Conservation (phyloP, 2,329 filamentous ascomycete species). For the Leptographium galeiforme region DNA sequence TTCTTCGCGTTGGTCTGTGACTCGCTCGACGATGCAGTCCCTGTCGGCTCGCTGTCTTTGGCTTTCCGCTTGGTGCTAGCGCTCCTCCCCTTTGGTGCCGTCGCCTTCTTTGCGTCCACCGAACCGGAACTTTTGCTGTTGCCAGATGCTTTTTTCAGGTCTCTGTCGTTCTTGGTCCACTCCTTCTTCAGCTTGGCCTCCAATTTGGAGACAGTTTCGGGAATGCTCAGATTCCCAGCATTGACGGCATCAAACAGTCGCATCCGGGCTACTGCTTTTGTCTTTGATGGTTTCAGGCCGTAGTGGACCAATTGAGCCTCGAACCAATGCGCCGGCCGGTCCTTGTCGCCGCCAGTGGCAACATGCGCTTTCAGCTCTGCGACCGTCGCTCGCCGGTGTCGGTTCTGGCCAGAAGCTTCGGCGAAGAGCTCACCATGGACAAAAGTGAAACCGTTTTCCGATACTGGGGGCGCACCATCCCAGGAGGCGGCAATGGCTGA, state of each 20-base stretch:
- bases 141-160: not conserved
- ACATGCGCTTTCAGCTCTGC: conserved; percentile 32
- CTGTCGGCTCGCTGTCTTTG: not conserved
- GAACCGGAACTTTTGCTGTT: not conserved
- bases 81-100: not conserved
- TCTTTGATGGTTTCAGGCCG: conserved; percentile 40
- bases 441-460: conserved; percentile 3
- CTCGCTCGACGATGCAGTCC: not conserved
- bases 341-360: conserved; percentile 23
- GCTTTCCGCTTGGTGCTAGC: not conserved
- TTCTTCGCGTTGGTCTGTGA: not conserved
- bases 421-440: conserved; percentile 26
- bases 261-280: conserved; percentile 45
- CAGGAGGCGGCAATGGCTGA: not conserved
- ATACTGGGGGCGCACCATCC: not conserved
- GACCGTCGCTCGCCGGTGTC: conserved; percentile 29
- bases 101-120: not conserved
- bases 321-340: conserved; percentile 47
- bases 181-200: conserved; percentile 44
- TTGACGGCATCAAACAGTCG: conserved; percentile 44
- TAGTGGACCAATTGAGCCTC: conserved; percentile 51
- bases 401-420: conserved; percentile 27
- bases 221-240: conserved; percentile 32
- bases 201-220: conserved; percentile 30
- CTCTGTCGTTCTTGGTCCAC: conserved; percentile 20